phyloP scores from a whole-genome alignment of 495 filamentous ascomycete genomes.

The Cudoniella acicularis region DNA sequence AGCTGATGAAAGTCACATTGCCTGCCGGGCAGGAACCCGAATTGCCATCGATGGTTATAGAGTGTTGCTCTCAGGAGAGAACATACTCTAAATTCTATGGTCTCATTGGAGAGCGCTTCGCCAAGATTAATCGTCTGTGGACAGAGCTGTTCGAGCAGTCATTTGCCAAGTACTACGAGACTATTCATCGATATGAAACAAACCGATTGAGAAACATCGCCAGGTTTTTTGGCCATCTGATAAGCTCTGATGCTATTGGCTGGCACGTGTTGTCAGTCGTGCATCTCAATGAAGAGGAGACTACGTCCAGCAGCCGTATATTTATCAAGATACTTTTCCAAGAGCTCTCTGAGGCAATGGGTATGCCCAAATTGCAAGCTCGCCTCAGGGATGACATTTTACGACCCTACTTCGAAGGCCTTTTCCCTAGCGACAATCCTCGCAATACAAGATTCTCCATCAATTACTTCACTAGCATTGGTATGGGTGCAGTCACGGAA shows the following conservation, averaged over 20 bases:
- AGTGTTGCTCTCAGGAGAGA: slow-evolving; percentile 91
- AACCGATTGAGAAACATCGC: slow-evolving; percentile 93
- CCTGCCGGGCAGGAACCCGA: slow-evolving; percentile 87
- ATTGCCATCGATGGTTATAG: slow-evolving; percentile 92
- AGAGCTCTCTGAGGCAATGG: slow-evolving; percentile 82
- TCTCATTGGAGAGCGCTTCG: slow-evolving; percentile 88
- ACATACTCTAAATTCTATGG: slow-evolving; percentile 98
- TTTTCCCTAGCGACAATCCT: slow-evolving; percentile 88
- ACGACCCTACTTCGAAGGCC: slow-evolving; percentile 72
- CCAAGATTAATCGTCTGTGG: slow-evolving; percentile 93
- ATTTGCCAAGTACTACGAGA: slow-evolving; percentile 93
- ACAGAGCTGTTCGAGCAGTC: slow-evolving; percentile 82
- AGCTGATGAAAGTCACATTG: slow-evolving; percentile 86
- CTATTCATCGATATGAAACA: slow-evolving; percentile 94
- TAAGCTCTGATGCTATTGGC: slow-evolving; percentile 81
- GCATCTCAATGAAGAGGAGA: slow-evolving; percentile 93
- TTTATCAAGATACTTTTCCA: slow-evolving; percentile 98
- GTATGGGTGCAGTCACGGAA: slow-evolving; percentile 90
- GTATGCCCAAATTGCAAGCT: slow-evolving; percentile 71
- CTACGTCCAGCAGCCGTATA: slow-evolving; percentile 89
- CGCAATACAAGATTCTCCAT: slow-evolving; percentile 93
- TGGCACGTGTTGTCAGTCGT: slow-evolving; percentile 87
- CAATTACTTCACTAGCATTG: slow-evolving; percentile 98
- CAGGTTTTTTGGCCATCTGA: slow-evolving; percentile 87
- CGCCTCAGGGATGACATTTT: slow-evolving; percentile 74